Evolutionary conservation across 1,284 basidiomycete genomes (phyloP), one percentile per base, ranked within the genome.

Genomic region (Inonotus hispidus): DNA sequence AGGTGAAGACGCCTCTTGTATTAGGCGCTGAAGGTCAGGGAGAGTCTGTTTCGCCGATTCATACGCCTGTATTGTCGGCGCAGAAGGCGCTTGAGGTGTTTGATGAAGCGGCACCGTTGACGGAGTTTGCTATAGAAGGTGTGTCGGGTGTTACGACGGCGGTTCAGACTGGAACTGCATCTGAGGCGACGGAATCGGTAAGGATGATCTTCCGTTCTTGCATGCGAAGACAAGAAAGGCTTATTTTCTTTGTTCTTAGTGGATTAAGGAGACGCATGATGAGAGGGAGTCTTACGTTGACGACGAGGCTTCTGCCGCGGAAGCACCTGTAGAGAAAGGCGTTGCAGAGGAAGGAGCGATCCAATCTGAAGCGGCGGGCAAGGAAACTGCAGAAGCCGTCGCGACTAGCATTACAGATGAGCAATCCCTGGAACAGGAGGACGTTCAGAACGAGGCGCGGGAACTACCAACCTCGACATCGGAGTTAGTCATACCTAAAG

Each of bases 401-500:
- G 32, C 32, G 32, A 32, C 32, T 32, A 32, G 4, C 32, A 32
- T 8, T 32, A 32, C 32, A 8, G 8, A 32, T 32, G 32, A 32
- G 3, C 45, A 35, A 13, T 19, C 52, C 4, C 16, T 59, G 25
- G 57, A 55, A 11, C 32, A 32, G 32, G 8, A 32, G 32, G 32
- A 32, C 32, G 32, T 32, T 8, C 32, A 32, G 19, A 43, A 14
- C 2, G 62, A 59, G 25, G 25, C 60, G 2, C 59, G 43, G 10
- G 55, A 57, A 19, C 60, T 56, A 39, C 38, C 53, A 7, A 38
- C 41, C 13, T 50, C 62, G 8, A 21, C 52, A n/a, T 47, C 62
- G 14, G 53, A 53, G 35, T 50, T 63, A 7, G 29, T 53, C 23
- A 60, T 60, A n/a, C 62, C 62, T n/a, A 32, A 57, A 29, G 25